A percentile compares a stretch with the other conserved stretches of the same genome.
phyloP scores from a whole-genome alignment of 495 filamentous ascomycete genomes.

The Penicillium herquei region DNA sequence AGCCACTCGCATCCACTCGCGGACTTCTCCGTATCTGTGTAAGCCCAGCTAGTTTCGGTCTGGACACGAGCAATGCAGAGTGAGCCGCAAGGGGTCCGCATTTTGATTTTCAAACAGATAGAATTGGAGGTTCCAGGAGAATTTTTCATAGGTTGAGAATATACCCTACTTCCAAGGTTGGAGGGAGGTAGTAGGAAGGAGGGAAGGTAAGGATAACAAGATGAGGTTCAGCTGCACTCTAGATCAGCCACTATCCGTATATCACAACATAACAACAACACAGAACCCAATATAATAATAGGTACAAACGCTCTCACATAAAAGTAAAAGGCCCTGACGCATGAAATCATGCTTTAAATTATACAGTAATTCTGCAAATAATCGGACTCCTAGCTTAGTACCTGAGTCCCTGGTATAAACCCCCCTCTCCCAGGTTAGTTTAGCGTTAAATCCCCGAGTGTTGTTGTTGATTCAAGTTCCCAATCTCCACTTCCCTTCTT shows the following conservation, averaged over 20 bases:
- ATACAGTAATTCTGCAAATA: background rate
- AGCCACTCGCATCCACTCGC: conserved; percentile 12
- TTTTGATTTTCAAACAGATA: conserved; percentile 5
- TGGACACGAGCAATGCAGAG: conserved; percentile 25
- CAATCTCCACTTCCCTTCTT: conserved; percentile 12
- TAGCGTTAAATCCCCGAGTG: conserved; percentile 22
- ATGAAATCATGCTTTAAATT: too few relatives aligned
- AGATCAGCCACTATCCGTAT: background rate
- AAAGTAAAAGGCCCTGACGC: too few relatives aligned
- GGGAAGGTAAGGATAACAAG: background rate
- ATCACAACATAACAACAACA: background rate
- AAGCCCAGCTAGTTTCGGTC: conserved; percentile 3
- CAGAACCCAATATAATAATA: background rate
- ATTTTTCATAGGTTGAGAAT: too few relatives aligned
- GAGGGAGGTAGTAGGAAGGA: too few relatives aligned
- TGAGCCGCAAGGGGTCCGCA: conserved; percentile 30
- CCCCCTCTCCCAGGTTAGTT: conserved; percentile 12
- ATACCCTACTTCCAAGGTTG: too few relatives aligned
- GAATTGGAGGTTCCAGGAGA: too few relatives aligned
- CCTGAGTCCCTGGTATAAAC: conserved; percentile 2
- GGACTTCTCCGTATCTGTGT: conserved; percentile 21
- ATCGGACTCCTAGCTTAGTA: conserved; percentile 26
- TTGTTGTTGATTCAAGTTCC: conserved; percentile 28
- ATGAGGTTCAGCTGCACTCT: background rate
- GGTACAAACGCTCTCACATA: background rate